Percentiles rank a stretch among this genome's conserved stretches.
These are phyloP conservation scores for Delphinella strobiligena DNA, from an alignment of 2,329 filamentous ascomycete species.

Conservation along the genomic window DNA sequence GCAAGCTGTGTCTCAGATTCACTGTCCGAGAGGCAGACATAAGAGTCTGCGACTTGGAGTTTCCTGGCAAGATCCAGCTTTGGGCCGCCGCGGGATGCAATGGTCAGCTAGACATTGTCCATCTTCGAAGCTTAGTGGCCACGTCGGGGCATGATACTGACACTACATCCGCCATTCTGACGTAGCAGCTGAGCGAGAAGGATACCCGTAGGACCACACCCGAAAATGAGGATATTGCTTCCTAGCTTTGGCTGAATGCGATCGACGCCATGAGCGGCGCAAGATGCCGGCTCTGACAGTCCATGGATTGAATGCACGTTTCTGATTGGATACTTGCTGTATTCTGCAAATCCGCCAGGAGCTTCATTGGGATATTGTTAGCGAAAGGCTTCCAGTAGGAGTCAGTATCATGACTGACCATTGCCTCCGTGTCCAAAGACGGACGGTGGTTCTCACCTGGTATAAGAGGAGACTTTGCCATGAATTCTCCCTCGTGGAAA, in stretches of 20 bases:
- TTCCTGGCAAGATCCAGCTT: slow-evolving; percentile 56
- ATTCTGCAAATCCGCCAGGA: slow-evolving; percentile 63
- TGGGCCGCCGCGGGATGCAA: slow-evolving; percentile 32
- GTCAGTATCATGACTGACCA: slow-evolving; percentile 13
- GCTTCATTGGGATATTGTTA: slow-evolving; percentile 30
- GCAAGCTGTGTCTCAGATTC: slow-evolving; percentile 48
- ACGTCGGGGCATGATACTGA: slow-evolving; percentile 38
- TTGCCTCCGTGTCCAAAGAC: slow-evolving; percentile 54
- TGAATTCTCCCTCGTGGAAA: slow-evolving; percentile 58
- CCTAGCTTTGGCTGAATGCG: slow-evolving; percentile 56
- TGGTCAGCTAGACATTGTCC: too few species aligned
- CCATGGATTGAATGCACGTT: slow-evolving; percentile 56
- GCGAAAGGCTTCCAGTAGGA: slow-evolving; percentile 1
- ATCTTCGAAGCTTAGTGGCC: not conserved
- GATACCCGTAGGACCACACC: slow-evolving; percentile 55
- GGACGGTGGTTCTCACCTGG: slow-evolving; percentile 10
- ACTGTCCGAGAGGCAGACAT: slow-evolving; percentile 32
- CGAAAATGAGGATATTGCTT: slow-evolving; percentile 53
- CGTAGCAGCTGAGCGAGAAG: slow-evolving; percentile 50
- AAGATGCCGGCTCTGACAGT: slow-evolving; percentile 56
- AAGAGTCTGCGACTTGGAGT: slow-evolving; percentile 36
- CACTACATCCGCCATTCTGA: slow-evolving; percentile 55
- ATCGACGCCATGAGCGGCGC: slow-evolving; percentile 58
- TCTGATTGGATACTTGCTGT: slow-evolving; percentile 43
- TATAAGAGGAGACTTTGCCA: slow-evolving; percentile 19